phyloP scores from a whole-genome alignment of 805 yeast species.

The Yamadazyma laniorum region DNA sequence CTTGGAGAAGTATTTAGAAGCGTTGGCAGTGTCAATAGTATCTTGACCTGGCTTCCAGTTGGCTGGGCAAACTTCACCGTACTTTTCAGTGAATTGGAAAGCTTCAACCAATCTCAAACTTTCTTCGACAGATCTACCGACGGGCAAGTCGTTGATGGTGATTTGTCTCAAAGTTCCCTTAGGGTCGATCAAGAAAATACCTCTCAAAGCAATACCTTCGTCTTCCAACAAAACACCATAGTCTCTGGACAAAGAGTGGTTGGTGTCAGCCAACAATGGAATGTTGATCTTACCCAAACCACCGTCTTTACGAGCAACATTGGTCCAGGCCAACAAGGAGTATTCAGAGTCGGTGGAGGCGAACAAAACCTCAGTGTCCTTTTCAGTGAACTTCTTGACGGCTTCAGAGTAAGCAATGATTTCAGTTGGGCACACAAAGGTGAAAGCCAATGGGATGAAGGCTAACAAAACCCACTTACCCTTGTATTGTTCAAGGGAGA shows the following conservation, averaged over 20 bases:
- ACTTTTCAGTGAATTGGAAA: slow-evolving; percentile 98
- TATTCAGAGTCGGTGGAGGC: slow-evolving; percentile 99
- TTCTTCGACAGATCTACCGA: slow-evolving; percentile 98
- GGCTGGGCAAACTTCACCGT: slow-evolving; percentile 99
- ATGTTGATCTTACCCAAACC: slow-evolving; percentile 95
- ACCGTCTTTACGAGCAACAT: slow-evolving; percentile 93
- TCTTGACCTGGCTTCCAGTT: slow-evolving; percentile 93
- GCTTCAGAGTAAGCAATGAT: slow-evolving; percentile 98
- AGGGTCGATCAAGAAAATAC: slow-evolving; percentile 97
- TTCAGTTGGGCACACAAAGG: slow-evolving; percentile 99
- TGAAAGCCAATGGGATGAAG: slow-evolving; percentile 98
- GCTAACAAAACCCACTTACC: slow-evolving; percentile 98
- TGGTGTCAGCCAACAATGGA: slow-evolving; percentile 94
- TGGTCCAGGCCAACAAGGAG: slow-evolving; percentile 97
- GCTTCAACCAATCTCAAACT: slow-evolving; percentile 97
- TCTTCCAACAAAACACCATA: slow-evolving; percentile 98
- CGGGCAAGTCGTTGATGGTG: slow-evolving; percentile 98
- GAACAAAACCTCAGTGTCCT: slow-evolving; percentile 84
- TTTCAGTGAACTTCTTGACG: slow-evolving; percentile 80
- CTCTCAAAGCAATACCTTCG: slow-evolving; percentile 96
- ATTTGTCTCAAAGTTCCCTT: slow-evolving; percentile 91
- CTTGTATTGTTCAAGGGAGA: slow-evolving; percentile 90
- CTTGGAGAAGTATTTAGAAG: slow-evolving; percentile 77
- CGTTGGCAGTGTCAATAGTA: slow-evolving; percentile 75
- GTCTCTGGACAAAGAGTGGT: slow-evolving; percentile 91